Percentiles rank a stretch among this genome's conserved stretches.
These are phyloP conservation scores for Triticum turgidum DNA, from an alignment of 176 grass and related monocot species.

Conservation along the genomic window DNA sequence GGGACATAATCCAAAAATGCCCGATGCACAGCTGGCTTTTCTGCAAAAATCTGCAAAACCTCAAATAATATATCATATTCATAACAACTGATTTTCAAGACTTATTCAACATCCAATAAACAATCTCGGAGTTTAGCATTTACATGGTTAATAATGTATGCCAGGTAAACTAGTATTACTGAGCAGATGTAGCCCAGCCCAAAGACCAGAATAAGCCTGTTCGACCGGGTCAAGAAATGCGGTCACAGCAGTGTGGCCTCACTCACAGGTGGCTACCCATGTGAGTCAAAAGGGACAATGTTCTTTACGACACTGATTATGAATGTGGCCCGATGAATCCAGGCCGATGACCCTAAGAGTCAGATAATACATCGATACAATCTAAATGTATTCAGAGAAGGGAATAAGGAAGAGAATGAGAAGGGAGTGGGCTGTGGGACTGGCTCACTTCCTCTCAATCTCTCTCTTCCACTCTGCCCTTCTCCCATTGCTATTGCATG, in stretches of 20 bases:
- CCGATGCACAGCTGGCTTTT: conserved; percentile 94
- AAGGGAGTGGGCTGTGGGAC: neutral
- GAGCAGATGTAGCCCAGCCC: neutral
- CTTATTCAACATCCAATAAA: conserved; percentile 13
- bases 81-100: conserved; percentile 2
- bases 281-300: too few relatives aligned
- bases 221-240: neutral
- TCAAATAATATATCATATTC: conserved; percentile 14
- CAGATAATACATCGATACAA: too few relatives aligned
- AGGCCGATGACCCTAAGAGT: too few relatives aligned
- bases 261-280: neutral
- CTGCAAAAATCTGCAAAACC: conserved; percentile 87
- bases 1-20: conserved; percentile 92
- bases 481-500: neutral
- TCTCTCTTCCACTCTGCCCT: neutral
- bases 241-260: neutral
- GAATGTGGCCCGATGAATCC: too few relatives aligned
- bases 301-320: too few relatives aligned
- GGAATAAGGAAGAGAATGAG: too few relatives aligned
- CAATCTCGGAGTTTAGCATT: conserved; percentile 6
- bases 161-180: neutral
- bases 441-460: neutral
- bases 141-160: conserved; percentile 11
- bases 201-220: conserved; percentile 2
- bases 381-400: too few relatives aligned